Conservation (phyloP, 495 filamentous ascomycete genomes). For the Podospora fimiseda region DNA sequence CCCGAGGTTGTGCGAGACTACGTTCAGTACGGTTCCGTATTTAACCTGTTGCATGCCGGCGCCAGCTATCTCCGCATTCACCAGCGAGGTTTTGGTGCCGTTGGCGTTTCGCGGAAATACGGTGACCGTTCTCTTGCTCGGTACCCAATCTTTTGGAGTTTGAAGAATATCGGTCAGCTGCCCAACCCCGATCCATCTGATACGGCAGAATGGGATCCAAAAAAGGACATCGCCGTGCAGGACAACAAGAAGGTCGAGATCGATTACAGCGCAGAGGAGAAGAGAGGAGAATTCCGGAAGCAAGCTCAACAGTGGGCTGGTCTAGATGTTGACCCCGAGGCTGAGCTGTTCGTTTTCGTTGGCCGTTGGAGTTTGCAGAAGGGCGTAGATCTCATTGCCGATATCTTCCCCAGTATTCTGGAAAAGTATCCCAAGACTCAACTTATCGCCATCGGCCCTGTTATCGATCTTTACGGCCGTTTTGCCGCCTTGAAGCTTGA, state of each 20-base stretch:
- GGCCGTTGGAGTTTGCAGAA: conserved; percentile 77
- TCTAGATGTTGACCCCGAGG: conserved; percentile 56
- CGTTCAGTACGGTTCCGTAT: conserved; percentile 63
- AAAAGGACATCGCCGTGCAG: conserved; percentile 34
- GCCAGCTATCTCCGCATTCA: conserved; percentile 69
- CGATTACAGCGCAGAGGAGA: conserved; percentile 52
- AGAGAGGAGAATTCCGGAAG: conserved; percentile 50
- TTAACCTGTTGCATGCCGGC: conserved; percentile 67
- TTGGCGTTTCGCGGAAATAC: conserved; percentile 70
- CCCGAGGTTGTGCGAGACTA: conserved; percentile 48
- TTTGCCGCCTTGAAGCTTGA: conserved; percentile 70
- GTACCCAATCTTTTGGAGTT: conserved; percentile 73
- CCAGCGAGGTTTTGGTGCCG: conserved; percentile 68
- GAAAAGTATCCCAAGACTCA: conserved; percentile 61
- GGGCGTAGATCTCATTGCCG: conserved; percentile 71
- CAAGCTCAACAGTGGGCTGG: conserved; percentile 77
- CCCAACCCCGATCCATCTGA: conserved; percentile 74
- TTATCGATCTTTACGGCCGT: conserved; percentile 73
- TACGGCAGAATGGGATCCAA: conserved; percentile 59
- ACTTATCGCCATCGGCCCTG: conserved; percentile 63
- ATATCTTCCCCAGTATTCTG: conserved; percentile 67
- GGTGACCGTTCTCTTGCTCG: conserved; percentile 67
- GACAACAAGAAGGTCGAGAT: conserved; percentile 46
- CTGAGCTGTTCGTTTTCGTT: conserved; percentile 72
- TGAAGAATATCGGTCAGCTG: conserved; percentile 62